These are phyloP conservation scores for Tolypocladium nubicola DNA, from an alignment of 2,329 filamentous ascomycete species.

Conservation along the genomic window DNA sequence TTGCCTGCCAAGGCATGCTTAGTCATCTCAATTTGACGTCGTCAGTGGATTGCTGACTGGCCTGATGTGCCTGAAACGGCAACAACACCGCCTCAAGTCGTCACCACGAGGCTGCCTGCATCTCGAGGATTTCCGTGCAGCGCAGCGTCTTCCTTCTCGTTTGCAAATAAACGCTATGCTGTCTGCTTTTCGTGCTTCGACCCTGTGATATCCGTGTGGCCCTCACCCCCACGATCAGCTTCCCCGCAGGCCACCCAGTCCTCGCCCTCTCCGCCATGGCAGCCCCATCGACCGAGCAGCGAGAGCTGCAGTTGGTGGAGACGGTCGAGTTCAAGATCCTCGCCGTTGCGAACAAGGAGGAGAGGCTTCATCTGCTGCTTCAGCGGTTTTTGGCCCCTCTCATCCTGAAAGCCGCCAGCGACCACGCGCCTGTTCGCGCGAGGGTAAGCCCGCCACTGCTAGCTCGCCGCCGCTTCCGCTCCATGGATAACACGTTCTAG, in stretches of 20 bases:
- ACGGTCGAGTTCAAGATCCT: constrained; percentile 77
- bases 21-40: background rate
- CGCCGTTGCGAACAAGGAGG: constrained; percentile 70
- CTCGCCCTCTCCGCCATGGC: constrained; percentile 21
- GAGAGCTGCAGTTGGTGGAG: constrained; percentile 72
- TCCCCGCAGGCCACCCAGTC: background rate
- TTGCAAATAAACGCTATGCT: background rate
- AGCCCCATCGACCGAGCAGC: constrained; percentile 40
- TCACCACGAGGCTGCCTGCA: constrained; percentile 1
- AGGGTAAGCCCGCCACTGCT: constrained; percentile 39
- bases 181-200: background rate
- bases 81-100: background rate
- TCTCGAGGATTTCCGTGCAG: background rate
- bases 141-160: background rate
- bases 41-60: background rate
- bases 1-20: background rate
- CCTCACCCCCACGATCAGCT: background rate
- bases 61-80: background rate
- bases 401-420: constrained; percentile 76
- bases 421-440: constrained; percentile 67
- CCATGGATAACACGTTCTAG: constrained; percentile 15
- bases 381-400: constrained; percentile 71
- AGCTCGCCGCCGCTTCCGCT: background rate
- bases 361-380: constrained; percentile 69
- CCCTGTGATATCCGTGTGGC: background rate